Conservation (phyloP, 2,329 filamentous ascomycete genomes). For the Blumeria hordei region DNA sequence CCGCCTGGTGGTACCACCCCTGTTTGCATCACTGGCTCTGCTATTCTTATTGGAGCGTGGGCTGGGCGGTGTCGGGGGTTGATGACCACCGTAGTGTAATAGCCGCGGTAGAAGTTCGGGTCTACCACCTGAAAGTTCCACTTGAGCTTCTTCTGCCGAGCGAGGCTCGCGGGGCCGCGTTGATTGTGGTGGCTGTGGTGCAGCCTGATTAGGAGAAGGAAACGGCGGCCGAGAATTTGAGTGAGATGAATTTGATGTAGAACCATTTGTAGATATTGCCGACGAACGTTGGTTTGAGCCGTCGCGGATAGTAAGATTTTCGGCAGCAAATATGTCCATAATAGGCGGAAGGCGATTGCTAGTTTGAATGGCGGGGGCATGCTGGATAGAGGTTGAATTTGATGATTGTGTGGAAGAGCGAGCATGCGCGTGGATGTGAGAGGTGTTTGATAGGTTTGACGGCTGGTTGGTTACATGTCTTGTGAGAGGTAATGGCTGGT, state of each 20-base stretch:
- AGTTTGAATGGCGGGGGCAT: conserved; percentile 68
- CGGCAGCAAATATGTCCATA: conserved; percentile 70
- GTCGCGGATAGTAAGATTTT: conserved; percentile 42
- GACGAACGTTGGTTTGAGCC: conserved; percentile 1
- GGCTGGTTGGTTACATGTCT: conserved; percentile 62
- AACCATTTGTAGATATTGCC: conserved; percentile 10
- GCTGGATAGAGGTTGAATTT: conserved; percentile 25
- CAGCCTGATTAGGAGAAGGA: conserved; percentile 53
- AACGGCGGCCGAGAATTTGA: conserved; percentile 42
- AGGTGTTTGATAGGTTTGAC: conserved; percentile 59
- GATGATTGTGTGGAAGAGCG: background rate
- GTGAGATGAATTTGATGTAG: conserved; percentile 31
- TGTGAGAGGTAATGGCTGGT: conserved; percentile 52
- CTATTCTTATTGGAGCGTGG: conserved; percentile 15
- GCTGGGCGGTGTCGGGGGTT: conserved; percentile 65
- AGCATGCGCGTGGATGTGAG: conserved; percentile 35
- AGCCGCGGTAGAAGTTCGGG: conserved; percentile 81
- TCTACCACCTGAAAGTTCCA: conserved; percentile 70
- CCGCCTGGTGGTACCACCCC: conserved; percentile 36
- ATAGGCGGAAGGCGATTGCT: conserved; percentile 83
- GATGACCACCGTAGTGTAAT: conserved; percentile 84
- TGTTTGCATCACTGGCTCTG: conserved; percentile 13
- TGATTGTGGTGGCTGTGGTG: conserved; percentile 26
- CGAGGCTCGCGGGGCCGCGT: conserved; percentile 63
- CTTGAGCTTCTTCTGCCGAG: conserved; percentile 86